Conservation (phyloP, 2,329 filamentous ascomycete species). For the Chaetomiaceae sp. region DNA sequence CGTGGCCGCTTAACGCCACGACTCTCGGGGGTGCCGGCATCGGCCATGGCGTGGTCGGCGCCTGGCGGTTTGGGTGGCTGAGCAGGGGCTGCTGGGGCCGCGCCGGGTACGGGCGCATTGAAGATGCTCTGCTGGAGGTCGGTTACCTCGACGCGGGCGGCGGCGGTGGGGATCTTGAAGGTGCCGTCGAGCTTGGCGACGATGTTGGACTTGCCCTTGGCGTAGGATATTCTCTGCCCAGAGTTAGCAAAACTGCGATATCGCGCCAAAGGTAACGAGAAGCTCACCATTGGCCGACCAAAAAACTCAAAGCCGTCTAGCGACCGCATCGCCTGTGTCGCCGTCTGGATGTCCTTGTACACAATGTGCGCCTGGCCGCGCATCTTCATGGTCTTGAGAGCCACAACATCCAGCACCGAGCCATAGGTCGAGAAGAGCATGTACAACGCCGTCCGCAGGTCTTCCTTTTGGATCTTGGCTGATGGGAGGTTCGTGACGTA, state of each 20-base stretch:
- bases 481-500: conserved; percentile 84
- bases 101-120: conserved; percentile 55
- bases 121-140: conserved; percentile 78
- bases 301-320: conserved; percentile 83
- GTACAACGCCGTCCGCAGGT: conserved; percentile 83
- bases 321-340: conserved; percentile 87
- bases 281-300: conserved; percentile 75
- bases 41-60: conserved; percentile 46
- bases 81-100: conserved; percentile 35
- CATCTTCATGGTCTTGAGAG: conserved; percentile 86
- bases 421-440: conserved; percentile 93
- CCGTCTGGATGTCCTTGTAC: conserved; percentile 84
- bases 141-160: conserved; percentile 58
- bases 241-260: conserved; percentile 12
- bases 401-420: conserved; percentile 84
- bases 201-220: conserved; percentile 81
- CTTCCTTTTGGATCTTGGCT: conserved; percentile 83
- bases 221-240: conserved; percentile 79
- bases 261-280: neutral
- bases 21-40: conserved; percentile 49
- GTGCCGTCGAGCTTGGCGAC: conserved; percentile 90
- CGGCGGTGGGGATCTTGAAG: conserved; percentile 63
- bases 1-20: conserved; percentile 67
- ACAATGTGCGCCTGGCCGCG: conserved; percentile 92
- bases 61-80: conserved; percentile 47